Evolutionary conservation across 2,329 filamentous ascomycete genomes (phyloP).

Genomic region (Orbilia blumenaviensis): DNA sequence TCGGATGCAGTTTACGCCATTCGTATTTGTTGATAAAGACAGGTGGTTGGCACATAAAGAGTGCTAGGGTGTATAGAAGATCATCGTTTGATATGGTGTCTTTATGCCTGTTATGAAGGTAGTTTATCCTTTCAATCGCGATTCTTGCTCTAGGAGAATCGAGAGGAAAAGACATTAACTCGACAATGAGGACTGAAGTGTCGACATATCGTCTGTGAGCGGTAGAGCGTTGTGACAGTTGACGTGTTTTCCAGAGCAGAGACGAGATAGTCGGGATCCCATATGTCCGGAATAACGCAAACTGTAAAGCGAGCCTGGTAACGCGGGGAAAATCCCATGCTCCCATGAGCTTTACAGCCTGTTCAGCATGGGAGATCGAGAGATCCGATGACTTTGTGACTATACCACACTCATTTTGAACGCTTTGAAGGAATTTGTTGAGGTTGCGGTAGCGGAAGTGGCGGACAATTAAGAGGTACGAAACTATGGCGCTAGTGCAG

Average conservation of each 20-base stretch:
- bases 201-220: slow-evolving; percentile 67
- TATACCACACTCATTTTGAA: slow-evolving; percentile 44
- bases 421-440: slow-evolving; percentile 32
- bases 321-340: slow-evolving; percentile 69
- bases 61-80: slow-evolving; percentile 71
- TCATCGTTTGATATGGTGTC: slow-evolving; percentile 70
- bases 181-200: slow-evolving; percentile 65
- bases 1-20: slow-evolving; percentile 73
- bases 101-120: slow-evolving; percentile 69
- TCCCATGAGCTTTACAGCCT: slow-evolving; percentile 64
- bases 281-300: slow-evolving; percentile 70
- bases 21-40: slow-evolving; percentile 73
- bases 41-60: slow-evolving; percentile 74
- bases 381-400: slow-evolving; percentile 51
- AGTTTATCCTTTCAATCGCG: slow-evolving; percentile 73
- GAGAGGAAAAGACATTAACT: slow-evolving; percentile 64
- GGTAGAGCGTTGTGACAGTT: slow-evolving; percentile 64
- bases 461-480: slow-evolving; percentile 50
- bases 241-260: slow-evolving; percentile 65
- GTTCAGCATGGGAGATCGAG: slow-evolving; percentile 63
- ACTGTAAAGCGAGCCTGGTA: slow-evolving; percentile 66
- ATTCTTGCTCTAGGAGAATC: slow-evolving; percentile 63
- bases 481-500: slow-evolving; percentile 4
- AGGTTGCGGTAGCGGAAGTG: slow-evolving; percentile 50
- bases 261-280: slow-evolving; percentile 68